Evolutionary conservation across 805 yeast species (phyloP).

Genomic region (Wickerhamomyces queroliae): DNA sequence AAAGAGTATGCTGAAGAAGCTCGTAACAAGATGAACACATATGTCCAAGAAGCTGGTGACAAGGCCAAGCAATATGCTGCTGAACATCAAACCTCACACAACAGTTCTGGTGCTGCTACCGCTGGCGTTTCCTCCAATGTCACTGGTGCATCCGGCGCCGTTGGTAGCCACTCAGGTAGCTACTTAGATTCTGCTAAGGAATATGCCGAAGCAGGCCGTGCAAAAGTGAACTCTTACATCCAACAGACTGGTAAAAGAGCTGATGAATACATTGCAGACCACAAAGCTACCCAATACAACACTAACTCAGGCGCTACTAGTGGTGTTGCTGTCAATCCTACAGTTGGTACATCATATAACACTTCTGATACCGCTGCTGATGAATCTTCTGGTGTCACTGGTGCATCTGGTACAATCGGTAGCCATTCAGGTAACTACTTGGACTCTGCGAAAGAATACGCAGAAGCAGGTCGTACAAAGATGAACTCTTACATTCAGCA

Average conservation of each 20-base stretch:
- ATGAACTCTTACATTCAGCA: conserved; percentile 8
- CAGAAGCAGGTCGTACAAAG: conserved; percentile 4
- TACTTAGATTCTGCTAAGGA: conserved; percentile 6
- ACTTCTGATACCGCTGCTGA: too few species aligned
- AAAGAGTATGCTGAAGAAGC: conserved; percentile 6
- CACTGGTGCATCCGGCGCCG: not conserved
- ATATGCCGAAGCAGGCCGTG: conserved; percentile 4
- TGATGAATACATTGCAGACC: conserved; percentile 12
- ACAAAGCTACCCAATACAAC: too few species aligned
- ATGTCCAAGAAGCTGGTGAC: conserved; percentile 12
- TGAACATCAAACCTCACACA: too few species aligned
- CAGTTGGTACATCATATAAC: too few species aligned
- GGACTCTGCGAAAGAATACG: conserved; percentile 6
- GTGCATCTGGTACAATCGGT: too few species aligned
- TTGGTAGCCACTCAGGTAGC: too few species aligned
- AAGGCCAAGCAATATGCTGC: conserved; percentile 12
- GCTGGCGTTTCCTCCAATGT: too few species aligned
- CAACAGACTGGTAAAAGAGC: conserved; percentile 13
- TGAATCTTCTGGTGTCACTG: too few species aligned
- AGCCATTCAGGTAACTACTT: too few species aligned
- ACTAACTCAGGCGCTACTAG: too few species aligned
- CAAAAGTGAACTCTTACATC: conserved; percentile 7
- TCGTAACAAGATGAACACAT: conserved; percentile 5
- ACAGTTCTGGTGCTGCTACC: too few species aligned
- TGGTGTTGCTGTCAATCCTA: too few species aligned